phyloP scores from a whole-genome alignment of 148 eudicot species.

The Amaranthus hypochondriacus region DNA sequence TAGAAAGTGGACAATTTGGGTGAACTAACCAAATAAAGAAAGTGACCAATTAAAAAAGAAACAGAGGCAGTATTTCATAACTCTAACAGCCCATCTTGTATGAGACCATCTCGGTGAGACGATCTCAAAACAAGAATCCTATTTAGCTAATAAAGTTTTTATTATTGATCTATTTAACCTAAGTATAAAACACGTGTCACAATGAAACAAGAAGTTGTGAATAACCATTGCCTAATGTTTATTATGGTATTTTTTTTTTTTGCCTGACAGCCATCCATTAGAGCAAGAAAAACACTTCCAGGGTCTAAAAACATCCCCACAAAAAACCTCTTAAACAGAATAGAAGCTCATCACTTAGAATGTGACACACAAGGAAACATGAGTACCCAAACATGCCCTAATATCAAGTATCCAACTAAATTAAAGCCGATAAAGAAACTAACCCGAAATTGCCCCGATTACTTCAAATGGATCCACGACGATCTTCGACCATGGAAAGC shows the following conservation, averaged over 20 bases:
- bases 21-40: no score
- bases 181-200: no score
- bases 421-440: slow-evolving; percentile 7
- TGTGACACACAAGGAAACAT: slow-evolving; percentile 19
- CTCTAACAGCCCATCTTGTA: no score
- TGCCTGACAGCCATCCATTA: slow-evolving; percentile 21
- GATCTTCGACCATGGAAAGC: slow-evolving; percentile 43
- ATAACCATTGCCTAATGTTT: neutral
- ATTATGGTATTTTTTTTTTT: neutral
- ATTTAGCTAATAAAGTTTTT: no score
- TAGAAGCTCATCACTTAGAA: slow-evolving; percentile 29
- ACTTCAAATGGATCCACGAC: slow-evolving; percentile 53
- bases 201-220: neutral
- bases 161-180: no score
- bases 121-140: no score
- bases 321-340: neutral
- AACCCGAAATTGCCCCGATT: slow-evolving; percentile 35
- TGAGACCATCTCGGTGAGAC: no score
- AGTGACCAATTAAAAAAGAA: no score
- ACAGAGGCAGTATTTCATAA: no score
- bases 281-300: slow-evolving; percentile 23
- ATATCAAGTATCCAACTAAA: slow-evolving; percentile 23
- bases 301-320: slow-evolving; percentile 6
- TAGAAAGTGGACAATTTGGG: no score
- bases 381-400: slow-evolving; percentile 34